Evolutionary conservation across 306 rosid species (phyloP), one percentile per base, ranked within the genome.

Genomic region (Citrullus amarus): DNA sequence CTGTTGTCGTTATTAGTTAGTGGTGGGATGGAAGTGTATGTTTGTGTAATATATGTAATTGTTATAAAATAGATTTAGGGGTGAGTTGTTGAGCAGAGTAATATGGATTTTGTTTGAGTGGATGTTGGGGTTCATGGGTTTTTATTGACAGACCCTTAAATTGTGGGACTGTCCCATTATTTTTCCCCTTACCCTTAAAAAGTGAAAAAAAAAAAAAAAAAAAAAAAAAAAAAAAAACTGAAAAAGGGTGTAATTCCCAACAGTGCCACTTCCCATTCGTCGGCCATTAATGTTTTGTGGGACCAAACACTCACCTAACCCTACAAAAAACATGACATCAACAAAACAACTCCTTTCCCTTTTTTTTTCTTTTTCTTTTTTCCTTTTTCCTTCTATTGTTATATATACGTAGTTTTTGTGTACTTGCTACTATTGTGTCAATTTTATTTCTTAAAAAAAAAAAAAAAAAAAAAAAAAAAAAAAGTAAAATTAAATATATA

Each of bases 281-380:
- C 86, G 86, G 83, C 88, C 94, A 89, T 89, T 83, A 89, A 87
- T 83, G 69, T 38, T 4, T 1, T 20, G 88, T 86, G 86, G 96
- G 96, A 39, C 96, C 93, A 81, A 79, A 75, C 57, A 59, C 55
- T 73, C 83, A 88, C 91, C 96, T 79, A 91, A 85, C 93, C 85
- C 28, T 55, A 81, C 63, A 71, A 58, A 16, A 84, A 79, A 75
- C 53, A 81, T 75, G 86, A 86, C 93, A 85, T 60, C 22, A 58
- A 75, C 82, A 58, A 38, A 32, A 28, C 73, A 1, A 53, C 66
- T 59, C 67, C 59, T 54, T 28, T 12, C 9, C 38, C 2, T 10
- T 60, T 2, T 14, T 14, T 15, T 16, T 8, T 6, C 3, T 11
- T 4, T 1, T 46, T 14, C 20, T 6, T 6, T 16, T 17, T 54